Conservation (phyloP, 1,284 basidiomycete species). For the Moniliophthora roreri region DNA sequence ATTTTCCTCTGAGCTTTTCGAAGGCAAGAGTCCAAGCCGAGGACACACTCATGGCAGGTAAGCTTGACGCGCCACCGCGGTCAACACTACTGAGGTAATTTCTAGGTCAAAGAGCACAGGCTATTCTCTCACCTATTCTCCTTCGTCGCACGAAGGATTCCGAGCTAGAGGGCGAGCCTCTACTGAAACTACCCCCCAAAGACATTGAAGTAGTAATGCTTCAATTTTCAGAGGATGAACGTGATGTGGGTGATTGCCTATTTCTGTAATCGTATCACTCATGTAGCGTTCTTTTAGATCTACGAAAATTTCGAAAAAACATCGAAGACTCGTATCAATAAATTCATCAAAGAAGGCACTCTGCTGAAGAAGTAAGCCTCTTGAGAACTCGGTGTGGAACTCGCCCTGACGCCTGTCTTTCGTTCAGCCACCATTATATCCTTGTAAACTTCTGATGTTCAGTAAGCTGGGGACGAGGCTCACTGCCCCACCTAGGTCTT, state of each 20-base stretch:
- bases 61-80: conserved; percentile 9
- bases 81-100: conserved; percentile 3
- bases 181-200: conserved; percentile 59
- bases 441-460: conserved; percentile 31
- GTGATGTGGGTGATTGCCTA: conserved; percentile 41
- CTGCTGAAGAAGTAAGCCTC: conserved; percentile 59
- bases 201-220: conserved; percentile 56
- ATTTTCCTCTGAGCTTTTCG: neutral
- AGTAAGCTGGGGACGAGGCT: neutral
- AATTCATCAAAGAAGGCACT: conserved; percentile 55
- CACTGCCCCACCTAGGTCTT: conserved; percentile 43
- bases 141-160: conserved; percentile 65
- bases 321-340: conserved; percentile 54
- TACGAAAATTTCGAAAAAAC: conserved; percentile 59
- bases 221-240: conserved; percentile 60
- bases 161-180: conserved; percentile 55
- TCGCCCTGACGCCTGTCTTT: conserved; percentile 10
- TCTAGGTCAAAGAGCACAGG: conserved; percentile 50
- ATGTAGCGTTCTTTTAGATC: conserved; percentile 37
- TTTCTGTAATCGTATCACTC: neutral
- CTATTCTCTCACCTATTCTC: conserved; percentile 57
- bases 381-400: neutral
- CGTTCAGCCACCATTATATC: conserved; percentile 45
- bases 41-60: conserved; percentile 58
- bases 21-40: conserved; percentile 51